Percentiles rank a stretch among this genome's conserved stretches.
Evolutionary conservation across 2,329 filamentous ascomycete genomes (phyloP).

Genomic region (Colletotrichum sp.): DNA sequence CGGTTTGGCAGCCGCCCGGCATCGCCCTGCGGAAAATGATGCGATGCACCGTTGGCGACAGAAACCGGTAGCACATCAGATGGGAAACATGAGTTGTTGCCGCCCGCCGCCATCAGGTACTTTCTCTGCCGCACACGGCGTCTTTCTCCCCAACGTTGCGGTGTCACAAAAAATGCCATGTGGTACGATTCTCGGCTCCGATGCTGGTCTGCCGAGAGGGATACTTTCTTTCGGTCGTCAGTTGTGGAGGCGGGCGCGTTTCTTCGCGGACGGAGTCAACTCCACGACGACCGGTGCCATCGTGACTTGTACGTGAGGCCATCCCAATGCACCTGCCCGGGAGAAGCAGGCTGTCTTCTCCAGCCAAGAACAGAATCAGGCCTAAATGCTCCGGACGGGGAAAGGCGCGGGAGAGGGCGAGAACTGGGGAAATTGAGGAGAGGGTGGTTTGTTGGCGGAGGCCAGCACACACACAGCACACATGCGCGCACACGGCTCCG

Average conservation of each 20-base stretch:
- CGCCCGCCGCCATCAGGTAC: background rate
- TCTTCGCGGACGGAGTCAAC: background rate
- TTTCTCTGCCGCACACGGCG: background rate
- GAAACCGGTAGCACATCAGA: background rate
- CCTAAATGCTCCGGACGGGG: background rate
- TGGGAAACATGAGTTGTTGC: background rate
- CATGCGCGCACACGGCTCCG: background rate
- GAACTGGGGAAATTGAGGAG: background rate
- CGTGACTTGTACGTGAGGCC: background rate
- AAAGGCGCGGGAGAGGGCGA: background rate
- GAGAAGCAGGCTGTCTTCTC: background rate
- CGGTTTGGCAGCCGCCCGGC: background rate
- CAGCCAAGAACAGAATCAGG: background rate
- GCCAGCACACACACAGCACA: background rate
- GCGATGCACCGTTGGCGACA: background rate
- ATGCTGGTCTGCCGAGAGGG: background rate
- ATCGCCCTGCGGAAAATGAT: background rate
- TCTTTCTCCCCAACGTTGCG: background rate
- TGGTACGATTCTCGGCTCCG: constrained; percentile 5
- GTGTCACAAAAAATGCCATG: constrained; percentile 1
- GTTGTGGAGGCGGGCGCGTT: background rate
- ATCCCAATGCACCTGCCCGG: background rate
- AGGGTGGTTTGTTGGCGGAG: background rate
- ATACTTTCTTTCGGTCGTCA: background rate
- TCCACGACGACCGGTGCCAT: background rate